phyloP scores from a whole-genome alignment of 2,329 filamentous ascomycete genomes.

The Hymenoscyphus albidus region DNA sequence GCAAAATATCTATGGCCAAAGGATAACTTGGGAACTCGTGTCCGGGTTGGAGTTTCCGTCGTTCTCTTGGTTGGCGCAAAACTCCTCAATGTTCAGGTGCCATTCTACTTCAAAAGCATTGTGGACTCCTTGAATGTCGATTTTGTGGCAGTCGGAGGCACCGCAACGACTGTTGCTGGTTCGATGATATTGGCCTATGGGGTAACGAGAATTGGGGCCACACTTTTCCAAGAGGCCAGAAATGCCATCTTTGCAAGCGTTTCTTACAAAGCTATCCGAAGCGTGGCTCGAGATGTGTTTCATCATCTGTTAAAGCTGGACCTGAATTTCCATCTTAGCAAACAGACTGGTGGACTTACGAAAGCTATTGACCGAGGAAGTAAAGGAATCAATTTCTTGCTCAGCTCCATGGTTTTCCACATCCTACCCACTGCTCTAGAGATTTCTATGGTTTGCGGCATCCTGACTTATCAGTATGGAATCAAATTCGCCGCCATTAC shows the following conservation, averaged over 20 bases:
- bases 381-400: slow-evolving; percentile 94
- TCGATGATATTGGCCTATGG: slow-evolving; percentile 94
- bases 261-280: slow-evolving; percentile 91
- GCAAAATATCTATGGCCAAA: slow-evolving; percentile 94
- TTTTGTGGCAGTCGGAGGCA: slow-evolving; percentile 79
- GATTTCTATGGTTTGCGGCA: slow-evolving; percentile 92
- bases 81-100: slow-evolving; percentile 93
- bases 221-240: slow-evolving; percentile 85
- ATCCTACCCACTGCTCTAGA: slow-evolving; percentile 90
- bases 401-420: slow-evolving; percentile 98
- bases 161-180: slow-evolving; percentile 82
- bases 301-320: slow-evolving; percentile 84
- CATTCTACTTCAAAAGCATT: slow-evolving; percentile 98
- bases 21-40: slow-evolving; percentile 74
- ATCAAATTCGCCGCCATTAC: slow-evolving; percentile 89
- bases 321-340: slow-evolving; percentile 86
- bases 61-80: slow-evolving; percentile 83
- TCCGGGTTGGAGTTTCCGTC: slow-evolving; percentile 82
- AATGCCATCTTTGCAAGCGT: slow-evolving; percentile 97
- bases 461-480: slow-evolving; percentile 94
- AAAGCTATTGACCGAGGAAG: slow-evolving; percentile 94
- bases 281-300: slow-evolving; percentile 88
- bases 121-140: slow-evolving; percentile 98
- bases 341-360: slow-evolving; percentile 92
- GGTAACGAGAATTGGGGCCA: slow-evolving; percentile 79